A percentile compares a stretch with the other conserved stretches of the same genome.
Evolutionary conservation across 768 basidiomycete genomes (phyloP).

Genomic region (Boletus subcaerulescens): DNA sequence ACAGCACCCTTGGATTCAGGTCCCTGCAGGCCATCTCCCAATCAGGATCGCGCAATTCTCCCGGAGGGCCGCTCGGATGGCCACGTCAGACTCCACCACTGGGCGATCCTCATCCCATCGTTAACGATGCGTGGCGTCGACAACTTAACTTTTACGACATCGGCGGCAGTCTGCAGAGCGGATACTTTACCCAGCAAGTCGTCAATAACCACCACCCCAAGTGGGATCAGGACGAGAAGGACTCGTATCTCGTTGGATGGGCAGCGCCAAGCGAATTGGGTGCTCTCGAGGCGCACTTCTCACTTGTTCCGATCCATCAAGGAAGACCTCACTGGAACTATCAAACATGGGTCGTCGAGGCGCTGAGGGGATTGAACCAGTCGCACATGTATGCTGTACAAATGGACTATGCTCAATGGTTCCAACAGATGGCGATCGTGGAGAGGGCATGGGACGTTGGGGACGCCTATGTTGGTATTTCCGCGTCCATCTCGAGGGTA

Average conservation of each 20-base stretch:
- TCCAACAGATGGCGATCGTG: slow-evolving; percentile 16
- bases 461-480: background rate
- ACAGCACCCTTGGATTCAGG: background rate
- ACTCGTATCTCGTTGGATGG: slow-evolving; percentile 8
- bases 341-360: slow-evolving; percentile 9
- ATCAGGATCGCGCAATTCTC: slow-evolving; percentile 6
- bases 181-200: slow-evolving; percentile 16
- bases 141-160: slow-evolving; percentile 21
- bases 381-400: slow-evolving; percentile 14
- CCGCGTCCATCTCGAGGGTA: background rate
- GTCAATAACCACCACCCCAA: slow-evolving; percentile 10
- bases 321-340: slow-evolving; percentile 3
- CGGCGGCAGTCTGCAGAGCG: slow-evolving; percentile 1
- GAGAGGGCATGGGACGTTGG: slow-evolving; percentile 19
- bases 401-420: slow-evolving; percentile 10
- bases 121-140: slow-evolving; percentile 18
- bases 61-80: background rate
- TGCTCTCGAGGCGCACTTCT: background rate
- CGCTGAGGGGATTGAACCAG: slow-evolving; percentile 2
- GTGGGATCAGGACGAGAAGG: slow-evolving; percentile 17
- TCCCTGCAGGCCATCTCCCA: slow-evolving; percentile 1
- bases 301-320: slow-evolving; percentile 1
- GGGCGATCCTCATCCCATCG: slow-evolving; percentile 24
- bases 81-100: slow-evolving; percentile 2
- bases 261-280: background rate